These are phyloP conservation scores for Paracamarosporium sp. DNA, from an alignment of 2,329 filamentous ascomycete genomes.

Conservation along the genomic window DNA sequence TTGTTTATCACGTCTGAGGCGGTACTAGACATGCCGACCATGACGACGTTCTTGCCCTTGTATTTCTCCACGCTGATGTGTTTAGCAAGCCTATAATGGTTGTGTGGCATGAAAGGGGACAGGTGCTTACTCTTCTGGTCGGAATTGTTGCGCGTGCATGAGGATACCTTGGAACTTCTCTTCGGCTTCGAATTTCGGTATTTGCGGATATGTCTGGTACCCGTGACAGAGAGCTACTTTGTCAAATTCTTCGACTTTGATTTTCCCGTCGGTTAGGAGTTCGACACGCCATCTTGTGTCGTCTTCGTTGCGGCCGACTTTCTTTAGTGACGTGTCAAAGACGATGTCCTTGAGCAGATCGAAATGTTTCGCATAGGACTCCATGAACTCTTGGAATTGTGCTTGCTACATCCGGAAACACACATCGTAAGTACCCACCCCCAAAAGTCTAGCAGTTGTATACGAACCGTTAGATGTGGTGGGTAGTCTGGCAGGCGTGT, in stretches of 20 bases:
- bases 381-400: conserved; percentile 48
- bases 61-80: conserved; percentile 40
- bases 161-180: conserved; percentile 49
- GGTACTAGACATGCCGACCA: conserved; percentile 54
- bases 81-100: background rate
- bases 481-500: conserved; percentile 12
- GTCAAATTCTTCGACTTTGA: conserved; percentile 33
- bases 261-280: conserved; percentile 28
- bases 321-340: conserved; percentile 41
- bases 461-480: conserved; percentile 19
- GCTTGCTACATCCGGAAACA: conserved; percentile 5
- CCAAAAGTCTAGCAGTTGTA: background rate
- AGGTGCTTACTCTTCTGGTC: conserved; percentile 9
- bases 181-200: conserved; percentile 45
- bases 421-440: background rate
- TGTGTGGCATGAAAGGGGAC: background rate
- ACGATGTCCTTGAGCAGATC: conserved; percentile 44
- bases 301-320: conserved; percentile 35
- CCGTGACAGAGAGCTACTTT: conserved; percentile 46
- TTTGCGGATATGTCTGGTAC: conserved; percentile 43
- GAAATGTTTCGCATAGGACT: conserved; percentile 51
- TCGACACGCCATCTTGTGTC: conserved; percentile 42
- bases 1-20: conserved; percentile 45
- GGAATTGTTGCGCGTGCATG: conserved; percentile 42
- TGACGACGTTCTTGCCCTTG: conserved; percentile 51